Evolutionary conservation across 2,329 filamentous ascomycete genomes (phyloP).

Genomic region (Pseudogymnoascus sp.): DNA sequence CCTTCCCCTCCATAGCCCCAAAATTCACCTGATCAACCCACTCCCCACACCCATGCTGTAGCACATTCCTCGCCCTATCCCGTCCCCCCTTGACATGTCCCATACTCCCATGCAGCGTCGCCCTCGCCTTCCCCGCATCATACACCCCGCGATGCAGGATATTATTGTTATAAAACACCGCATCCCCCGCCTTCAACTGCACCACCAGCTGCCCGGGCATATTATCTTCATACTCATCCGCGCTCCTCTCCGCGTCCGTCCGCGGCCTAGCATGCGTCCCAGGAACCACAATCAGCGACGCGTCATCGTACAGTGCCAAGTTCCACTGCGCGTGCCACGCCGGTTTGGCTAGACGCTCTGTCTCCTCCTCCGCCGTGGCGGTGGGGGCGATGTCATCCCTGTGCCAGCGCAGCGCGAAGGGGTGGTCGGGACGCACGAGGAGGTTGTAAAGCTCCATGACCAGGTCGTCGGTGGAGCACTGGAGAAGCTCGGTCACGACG

Average conservation of each 20-base stretch:
- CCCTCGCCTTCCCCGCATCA: conserved; percentile 48
- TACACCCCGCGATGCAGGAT: conserved; percentile 72
- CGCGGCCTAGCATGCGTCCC: conserved; percentile 66
- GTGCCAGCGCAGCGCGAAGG: conserved; percentile 78
- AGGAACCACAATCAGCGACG: conserved; percentile 67
- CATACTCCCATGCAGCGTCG: conserved; percentile 68
- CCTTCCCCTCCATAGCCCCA: conserved; percentile 35
- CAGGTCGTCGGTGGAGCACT: conserved; percentile 51
- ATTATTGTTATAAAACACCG: conserved; percentile 86
- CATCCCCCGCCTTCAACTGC: conserved; percentile 63
- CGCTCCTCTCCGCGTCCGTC: conserved; percentile 61
- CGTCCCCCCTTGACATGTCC: conserved; percentile 50
- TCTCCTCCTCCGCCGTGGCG: conserved; percentile 60
- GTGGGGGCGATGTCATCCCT: conserved; percentile 71
- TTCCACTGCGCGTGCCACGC: conserved; percentile 83
- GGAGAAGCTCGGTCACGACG: conserved; percentile 58
- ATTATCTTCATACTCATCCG: conserved; percentile 54
- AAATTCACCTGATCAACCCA: conserved; percentile 60
- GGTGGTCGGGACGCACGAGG: conserved; percentile 62
- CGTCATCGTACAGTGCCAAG: conserved; percentile 69
- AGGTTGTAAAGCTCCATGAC: conserved; percentile 88
- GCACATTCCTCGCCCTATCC: conserved; percentile 60
- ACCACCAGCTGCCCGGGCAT: conserved; percentile 62
- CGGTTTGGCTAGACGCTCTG: conserved; percentile 49
- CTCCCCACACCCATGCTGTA: conserved; percentile 65